phyloP scores from a whole-genome alignment of 2,329 filamentous ascomycete species.

The Botrytis squamosa region DNA sequence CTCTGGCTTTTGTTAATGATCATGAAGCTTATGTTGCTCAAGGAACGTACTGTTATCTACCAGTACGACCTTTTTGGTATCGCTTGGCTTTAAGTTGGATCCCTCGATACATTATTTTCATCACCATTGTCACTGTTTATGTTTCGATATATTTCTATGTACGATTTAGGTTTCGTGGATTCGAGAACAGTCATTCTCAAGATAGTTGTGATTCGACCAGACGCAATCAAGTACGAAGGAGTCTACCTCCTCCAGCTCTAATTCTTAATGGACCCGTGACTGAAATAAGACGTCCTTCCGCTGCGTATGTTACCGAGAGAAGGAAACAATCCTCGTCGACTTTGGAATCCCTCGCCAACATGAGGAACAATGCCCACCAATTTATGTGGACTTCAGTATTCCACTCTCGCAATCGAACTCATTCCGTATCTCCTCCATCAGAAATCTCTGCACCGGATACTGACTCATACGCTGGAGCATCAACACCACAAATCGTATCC shows the following conservation, averaged over 20 bases:
- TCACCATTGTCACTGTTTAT: conserved; percentile 63
- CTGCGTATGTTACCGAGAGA: conserved; percentile 19
- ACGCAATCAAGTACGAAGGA: conserved; percentile 22
- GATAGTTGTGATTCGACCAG: conserved; percentile 21
- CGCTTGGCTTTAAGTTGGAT: conserved; percentile 68
- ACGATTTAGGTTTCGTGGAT: conserved; percentile 40
- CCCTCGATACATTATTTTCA: conserved; percentile 68
- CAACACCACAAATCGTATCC: conserved; percentile 28
- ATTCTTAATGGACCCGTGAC: conserved; percentile 35
- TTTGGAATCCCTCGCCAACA: conserved; percentile 24
- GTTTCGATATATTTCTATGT: conserved; percentile 70
- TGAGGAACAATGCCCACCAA: conserved; percentile 29
- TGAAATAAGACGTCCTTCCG: conserved; percentile 26
- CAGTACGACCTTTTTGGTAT: conserved; percentile 66
- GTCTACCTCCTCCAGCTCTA: conserved; percentile 32
- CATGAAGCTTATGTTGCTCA: conserved; percentile 57
- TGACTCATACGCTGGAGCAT: conserved; percentile 29
- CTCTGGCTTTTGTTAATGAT: conserved; percentile 61
- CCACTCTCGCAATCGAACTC: conserved; percentile 24
- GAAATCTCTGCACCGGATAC: conserved; percentile 27
- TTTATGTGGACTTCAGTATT: conserved; percentile 37
- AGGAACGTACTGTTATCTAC: conserved; percentile 69
- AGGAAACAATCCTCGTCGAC: conserved; percentile 28
- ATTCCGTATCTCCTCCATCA: conserved; percentile 25
- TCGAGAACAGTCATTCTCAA: conserved; percentile 25